These are phyloP conservation scores for Xylaria sp. DNA, from an alignment of 2,329 filamentous ascomycete genomes.

Conservation along the genomic window DNA sequence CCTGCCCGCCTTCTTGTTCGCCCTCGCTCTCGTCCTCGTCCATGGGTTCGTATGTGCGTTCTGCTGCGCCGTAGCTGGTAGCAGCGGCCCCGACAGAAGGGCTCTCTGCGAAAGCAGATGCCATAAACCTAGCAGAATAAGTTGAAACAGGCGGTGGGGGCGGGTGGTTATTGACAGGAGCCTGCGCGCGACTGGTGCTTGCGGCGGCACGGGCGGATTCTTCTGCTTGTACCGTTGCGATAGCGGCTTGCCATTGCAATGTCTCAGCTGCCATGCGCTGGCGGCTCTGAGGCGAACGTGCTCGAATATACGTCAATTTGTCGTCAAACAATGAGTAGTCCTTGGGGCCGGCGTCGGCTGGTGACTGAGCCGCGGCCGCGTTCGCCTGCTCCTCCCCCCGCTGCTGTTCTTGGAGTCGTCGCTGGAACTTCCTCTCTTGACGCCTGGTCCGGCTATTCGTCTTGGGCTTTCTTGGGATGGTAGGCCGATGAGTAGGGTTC, in stretches of 20 bases:
- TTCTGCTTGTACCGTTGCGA: constrained; percentile 48
- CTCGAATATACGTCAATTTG: constrained; percentile 43
- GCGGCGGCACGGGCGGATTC: constrained; percentile 11
- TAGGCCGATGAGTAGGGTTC: constrained; percentile 21
- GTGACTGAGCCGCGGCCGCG: not conserved
- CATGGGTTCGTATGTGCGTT: constrained; percentile 35
- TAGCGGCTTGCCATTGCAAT: constrained; percentile 48
- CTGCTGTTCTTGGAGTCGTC: not conserved
- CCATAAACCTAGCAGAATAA: constrained; percentile 15
- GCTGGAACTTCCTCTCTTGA: not conserved
- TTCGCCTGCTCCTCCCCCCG: not conserved
- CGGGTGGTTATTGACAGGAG: constrained; percentile 3
- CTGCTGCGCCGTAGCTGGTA: constrained; percentile 26
- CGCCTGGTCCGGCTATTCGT: not conserved
- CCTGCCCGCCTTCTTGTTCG: constrained; percentile 26
- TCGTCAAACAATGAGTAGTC: constrained; percentile 41
- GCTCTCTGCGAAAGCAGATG: constrained; percentile 15
- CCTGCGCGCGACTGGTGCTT: not conserved
- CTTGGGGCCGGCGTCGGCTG: not conserved
- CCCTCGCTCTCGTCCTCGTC: constrained; percentile 41
- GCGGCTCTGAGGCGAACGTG: constrained; percentile 43
- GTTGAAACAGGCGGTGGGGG: constrained; percentile 16
- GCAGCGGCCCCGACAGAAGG: constrained; percentile 16
- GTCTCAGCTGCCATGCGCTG: constrained; percentile 44
- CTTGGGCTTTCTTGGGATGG: constrained; percentile 35